Evolutionary conservation across 148 eudicot species (phyloP).

Genomic region (Arctostaphylos glauca): DNA sequence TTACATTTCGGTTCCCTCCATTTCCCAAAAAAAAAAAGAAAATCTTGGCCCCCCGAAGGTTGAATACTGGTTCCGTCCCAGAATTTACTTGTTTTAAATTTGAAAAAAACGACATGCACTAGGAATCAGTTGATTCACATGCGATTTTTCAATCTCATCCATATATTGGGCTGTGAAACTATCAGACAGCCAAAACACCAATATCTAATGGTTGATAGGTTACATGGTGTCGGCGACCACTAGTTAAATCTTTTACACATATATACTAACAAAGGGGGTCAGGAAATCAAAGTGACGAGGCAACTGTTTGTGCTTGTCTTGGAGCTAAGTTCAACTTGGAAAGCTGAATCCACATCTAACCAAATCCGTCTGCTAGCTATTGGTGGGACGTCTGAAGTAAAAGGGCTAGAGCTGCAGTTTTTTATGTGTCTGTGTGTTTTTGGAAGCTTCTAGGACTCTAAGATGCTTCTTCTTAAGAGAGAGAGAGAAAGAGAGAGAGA

Average conservation of each 20-base stretch:
- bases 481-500: neutral
- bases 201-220: too few species aligned
- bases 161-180: too few species aligned
- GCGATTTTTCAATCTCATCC: too few species aligned
- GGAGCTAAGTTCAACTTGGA: conserved; percentile 19
- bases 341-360: conserved; percentile 12
- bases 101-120: too few species aligned
- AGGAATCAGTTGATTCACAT: too few species aligned
- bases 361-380: conserved; percentile 17
- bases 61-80: too few species aligned
- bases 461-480: conserved; percentile 9
- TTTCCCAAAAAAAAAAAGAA: neutral
- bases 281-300: conserved; percentile 14
- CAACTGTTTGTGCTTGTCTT: conserved; percentile 20
- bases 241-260: too few species aligned
- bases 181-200: too few species aligned
- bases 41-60: too few species aligned
- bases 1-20: neutral
- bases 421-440: conserved; percentile 13
- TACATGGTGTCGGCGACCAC: too few species aligned
- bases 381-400: conserved; percentile 3
- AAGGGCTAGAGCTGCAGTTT: conserved; percentile 12
- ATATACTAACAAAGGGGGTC: too few species aligned
- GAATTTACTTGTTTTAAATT: too few species aligned
- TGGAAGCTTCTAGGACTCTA: conserved; percentile 28